Conservation (phyloP, 441 rosid genomes). For the Jatropha multifida region DNA sequence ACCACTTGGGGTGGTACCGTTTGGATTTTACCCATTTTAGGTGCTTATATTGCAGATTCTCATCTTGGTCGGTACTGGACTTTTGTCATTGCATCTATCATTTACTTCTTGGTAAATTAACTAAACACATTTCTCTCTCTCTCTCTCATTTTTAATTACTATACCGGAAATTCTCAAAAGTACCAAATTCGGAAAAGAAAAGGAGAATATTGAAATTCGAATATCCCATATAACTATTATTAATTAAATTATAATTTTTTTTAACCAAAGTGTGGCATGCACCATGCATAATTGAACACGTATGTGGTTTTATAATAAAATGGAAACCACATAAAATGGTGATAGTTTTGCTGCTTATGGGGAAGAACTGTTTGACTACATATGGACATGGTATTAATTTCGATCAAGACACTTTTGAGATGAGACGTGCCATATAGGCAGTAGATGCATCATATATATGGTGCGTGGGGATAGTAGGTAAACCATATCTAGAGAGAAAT, state of each 20-base stretch:
- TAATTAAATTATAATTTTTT: neutral
- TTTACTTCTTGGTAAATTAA: conserved; percentile 52
- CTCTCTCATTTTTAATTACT: too few species aligned
- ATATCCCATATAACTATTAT: too few species aligned
- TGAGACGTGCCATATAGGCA: too few species aligned
- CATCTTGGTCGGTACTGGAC: conserved; percentile 80
- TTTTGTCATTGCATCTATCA: conserved; percentile 48
- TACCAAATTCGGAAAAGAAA: too few species aligned
- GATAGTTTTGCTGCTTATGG: conserved; percentile 1
- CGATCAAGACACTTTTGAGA: neutral
- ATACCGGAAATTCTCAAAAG: too few species aligned
- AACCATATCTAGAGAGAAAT: too few species aligned
- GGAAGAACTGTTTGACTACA: neutral
- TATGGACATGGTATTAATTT: neutral
- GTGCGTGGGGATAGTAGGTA: too few species aligned
- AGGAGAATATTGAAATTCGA: too few species aligned
- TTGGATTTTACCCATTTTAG: conserved; percentile 60
- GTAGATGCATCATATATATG: too few species aligned
- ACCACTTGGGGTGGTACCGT: conserved; percentile 74
- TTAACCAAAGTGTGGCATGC: neutral
- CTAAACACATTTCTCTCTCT: too few species aligned
- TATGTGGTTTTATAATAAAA: conserved; percentile 9
- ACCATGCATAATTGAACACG: conserved; percentile 11
- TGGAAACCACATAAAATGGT: conserved; percentile 3
- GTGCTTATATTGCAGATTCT: conserved; percentile 81